These are phyloP conservation scores for Gyrodon lividus DNA, from an alignment of 768 basidiomycete genomes.

Conservation along the genomic window DNA sequence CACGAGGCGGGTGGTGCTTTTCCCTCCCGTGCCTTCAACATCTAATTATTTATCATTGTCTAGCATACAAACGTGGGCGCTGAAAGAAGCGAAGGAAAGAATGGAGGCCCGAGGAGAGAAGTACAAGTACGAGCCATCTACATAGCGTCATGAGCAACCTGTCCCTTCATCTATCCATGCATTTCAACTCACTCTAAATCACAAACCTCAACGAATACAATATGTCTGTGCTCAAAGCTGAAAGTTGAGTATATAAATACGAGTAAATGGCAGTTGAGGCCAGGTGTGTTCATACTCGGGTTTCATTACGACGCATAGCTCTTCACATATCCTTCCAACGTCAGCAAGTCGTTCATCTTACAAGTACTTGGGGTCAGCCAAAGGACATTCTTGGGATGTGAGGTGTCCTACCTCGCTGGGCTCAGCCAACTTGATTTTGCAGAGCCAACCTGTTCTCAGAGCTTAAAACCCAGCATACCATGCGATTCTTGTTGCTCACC, in stretches of 20 bases:
- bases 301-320: slow-evolving; percentile 45
- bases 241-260: slow-evolving; percentile 3
- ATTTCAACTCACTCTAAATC: neutral
- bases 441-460: slow-evolving; percentile 78
- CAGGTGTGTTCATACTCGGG: slow-evolving; percentile 2
- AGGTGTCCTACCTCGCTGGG: slow-evolving; percentile 63
- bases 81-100: slow-evolving; percentile 82
- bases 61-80: slow-evolving; percentile 91
- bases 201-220: neutral
- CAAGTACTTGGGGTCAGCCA: neutral
- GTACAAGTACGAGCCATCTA: slow-evolving; percentile 73
- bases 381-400: neutral
- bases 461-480: neutral
- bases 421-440: slow-evolving; percentile 82
- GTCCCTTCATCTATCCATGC: neutral
- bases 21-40: slow-evolving; percentile 3
- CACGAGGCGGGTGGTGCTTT: slow-evolving; percentile 61
- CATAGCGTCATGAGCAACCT: slow-evolving; percentile 16
- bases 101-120: slow-evolving; percentile 94
- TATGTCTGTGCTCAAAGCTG: neutral
- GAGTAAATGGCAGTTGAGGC: slow-evolving; percentile 25
- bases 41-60: neutral
- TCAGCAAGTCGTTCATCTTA: slow-evolving; percentile 71
- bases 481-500: slow-evolving; percentile 46
- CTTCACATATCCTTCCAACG: slow-evolving; percentile 70